phyloP scores from a whole-genome alignment of 345 rosid genomes.

The Melastoma malabathricum region DNA sequence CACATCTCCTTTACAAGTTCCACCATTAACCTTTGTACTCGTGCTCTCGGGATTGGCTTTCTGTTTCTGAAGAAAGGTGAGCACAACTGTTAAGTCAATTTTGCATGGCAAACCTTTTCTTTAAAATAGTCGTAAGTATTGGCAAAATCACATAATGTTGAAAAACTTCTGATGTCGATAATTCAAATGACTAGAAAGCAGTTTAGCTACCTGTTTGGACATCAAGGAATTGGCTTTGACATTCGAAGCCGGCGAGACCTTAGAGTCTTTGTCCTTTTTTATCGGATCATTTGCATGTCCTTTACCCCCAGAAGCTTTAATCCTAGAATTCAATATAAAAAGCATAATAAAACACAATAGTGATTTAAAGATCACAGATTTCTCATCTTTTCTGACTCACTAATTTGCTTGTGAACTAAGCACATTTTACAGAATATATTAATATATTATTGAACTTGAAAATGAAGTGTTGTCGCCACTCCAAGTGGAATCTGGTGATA shows the following conservation, averaged over 20 bases:
- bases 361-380: too few species aligned
- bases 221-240: slow-evolving; percentile 28
- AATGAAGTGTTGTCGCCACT: too few species aligned
- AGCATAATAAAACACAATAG: too few species aligned
- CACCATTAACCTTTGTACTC: slow-evolving; percentile 7
- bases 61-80: slow-evolving; percentile 29
- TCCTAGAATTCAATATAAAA: slow-evolving; percentile 16
- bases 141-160: background rate
- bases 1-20: slow-evolving; percentile 19
- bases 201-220: slow-evolving; percentile 20
- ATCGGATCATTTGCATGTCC: slow-evolving; percentile 18
- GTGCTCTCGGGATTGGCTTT: slow-evolving; percentile 25
- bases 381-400: too few species aligned
- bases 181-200: too few species aligned
- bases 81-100: background rate
- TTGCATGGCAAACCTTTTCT: too few species aligned
- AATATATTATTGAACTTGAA: too few species aligned
- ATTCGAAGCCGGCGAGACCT: slow-evolving; percentile 27
- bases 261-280: slow-evolving; percentile 21
- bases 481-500: too few species aligned
- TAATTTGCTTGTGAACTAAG: too few species aligned
- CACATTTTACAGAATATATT: too few species aligned
- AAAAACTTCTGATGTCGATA: too few species aligned
- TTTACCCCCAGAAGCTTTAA: slow-evolving; percentile 19
- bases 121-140: too few species aligned